Evolutionary conservation across 2,329 filamentous ascomycete genomes (phyloP), one percentile per base, ranked within the genome.

Genomic region (Penicillium sp.): DNA sequence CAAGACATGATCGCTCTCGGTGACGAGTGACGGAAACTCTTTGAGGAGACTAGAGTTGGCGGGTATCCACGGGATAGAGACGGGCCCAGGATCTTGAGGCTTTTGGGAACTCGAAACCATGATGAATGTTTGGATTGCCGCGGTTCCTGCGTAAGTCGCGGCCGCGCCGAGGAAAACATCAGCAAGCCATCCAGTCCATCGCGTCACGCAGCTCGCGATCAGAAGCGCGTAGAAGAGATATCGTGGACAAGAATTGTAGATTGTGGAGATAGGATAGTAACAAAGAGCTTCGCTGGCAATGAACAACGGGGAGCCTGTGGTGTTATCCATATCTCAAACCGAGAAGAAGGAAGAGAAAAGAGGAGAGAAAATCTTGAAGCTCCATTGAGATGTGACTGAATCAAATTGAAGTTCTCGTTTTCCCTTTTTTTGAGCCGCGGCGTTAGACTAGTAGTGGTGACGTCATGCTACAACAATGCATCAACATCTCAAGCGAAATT

Each of bases 151-250:
- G 38, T 72, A 72, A 7, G 68, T 63, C 4, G 70, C 67, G 1
- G 69, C 69, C 1, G 66, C 60, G n/a, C 69, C 68, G 2, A 72
- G 54, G 16, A 72, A 68, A 7, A 70, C 66, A 38, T 71, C 57
- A 1, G 64, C 62, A 1, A 71, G 50, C 69, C 69, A 71, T 38
- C 67, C 67, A 3, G 66, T 67, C 66, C 68, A 69, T 6, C 66
- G 55, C 4, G 69, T 66, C 2, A 68, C 43, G 40, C 67, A 70
- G 11, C 57, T 66, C 7, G 65, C 64, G 1, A 67, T 45, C 4
- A 72, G 58, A 9, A 71, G 61, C 1, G 58, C 66, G 29, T 71
- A 72, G 58, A 69, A 72, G 4, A 72, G 63, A 38, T 71, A 72
- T 34, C 69, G 61, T 3, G 69, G 69, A 47, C 69, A 71, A 4